Evolutionary conservation across 164 flowering plant species (phyloP).

Genomic region (Vitis amurensis): DNA sequence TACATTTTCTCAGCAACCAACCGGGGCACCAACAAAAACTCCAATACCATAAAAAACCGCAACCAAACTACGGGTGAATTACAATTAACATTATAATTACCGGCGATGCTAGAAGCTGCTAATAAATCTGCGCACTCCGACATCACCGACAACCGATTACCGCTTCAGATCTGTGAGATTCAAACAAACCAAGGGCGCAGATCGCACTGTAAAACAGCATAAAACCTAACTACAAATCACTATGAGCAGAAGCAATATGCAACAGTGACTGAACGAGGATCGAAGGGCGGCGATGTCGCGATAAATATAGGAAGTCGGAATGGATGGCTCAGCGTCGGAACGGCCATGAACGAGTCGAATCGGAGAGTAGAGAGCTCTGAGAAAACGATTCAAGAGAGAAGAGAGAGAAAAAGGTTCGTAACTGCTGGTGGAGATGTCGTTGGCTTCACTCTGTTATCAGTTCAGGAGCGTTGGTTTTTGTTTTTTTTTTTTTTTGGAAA

Average conservation of each 20-base stretch:
- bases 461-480: slow-evolving; percentile 5
- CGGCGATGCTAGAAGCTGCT: slow-evolving; percentile 7
- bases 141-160: slow-evolving; percentile 30
- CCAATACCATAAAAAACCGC: neutral
- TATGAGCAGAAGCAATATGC: neutral
- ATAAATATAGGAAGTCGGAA: slow-evolving; percentile 1
- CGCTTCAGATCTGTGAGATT: slow-evolving; percentile 27
- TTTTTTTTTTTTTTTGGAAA: slow-evolving; percentile 2
- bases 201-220: slow-evolving; percentile 8
- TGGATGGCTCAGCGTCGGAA: slow-evolving; percentile 16
- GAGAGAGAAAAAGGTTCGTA: neutral
- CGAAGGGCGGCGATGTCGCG: slow-evolving; percentile 1
- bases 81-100: slow-evolving; percentile 1
- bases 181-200: slow-evolving; percentile 16
- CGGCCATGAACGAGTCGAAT: slow-evolving; percentile 14
- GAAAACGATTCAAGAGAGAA: neutral
- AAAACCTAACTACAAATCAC: slow-evolving; percentile 6
- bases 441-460: slow-evolving; percentile 18
- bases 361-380: neutral
- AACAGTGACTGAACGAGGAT: slow-evolving; percentile 12
- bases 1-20: slow-evolving; percentile 6
- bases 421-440: slow-evolving; percentile 17
- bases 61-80: neutral
- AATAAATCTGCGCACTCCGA: slow-evolving; percentile 17
- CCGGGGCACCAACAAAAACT: neutral